Evolutionary conservation across 805 yeast species (phyloP).

Genomic region (Candida verbasci): DNA sequence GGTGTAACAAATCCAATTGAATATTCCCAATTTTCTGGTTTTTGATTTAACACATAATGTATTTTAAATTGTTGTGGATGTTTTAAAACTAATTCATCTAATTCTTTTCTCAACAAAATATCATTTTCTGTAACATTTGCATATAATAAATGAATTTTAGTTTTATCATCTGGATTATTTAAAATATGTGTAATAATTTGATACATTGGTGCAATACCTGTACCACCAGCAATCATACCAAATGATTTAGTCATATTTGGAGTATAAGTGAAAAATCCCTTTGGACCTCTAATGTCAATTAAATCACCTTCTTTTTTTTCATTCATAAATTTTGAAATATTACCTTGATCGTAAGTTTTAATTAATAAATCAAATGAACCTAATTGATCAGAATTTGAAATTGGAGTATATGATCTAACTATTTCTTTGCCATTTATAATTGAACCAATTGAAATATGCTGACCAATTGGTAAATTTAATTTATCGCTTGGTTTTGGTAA

Average conservation of each 20-base stretch:
- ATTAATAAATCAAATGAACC: conserved; percentile 85
- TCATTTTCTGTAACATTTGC: conserved; percentile 81
- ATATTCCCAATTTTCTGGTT: conserved; percentile 72
- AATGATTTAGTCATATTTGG: conserved; percentile 72
- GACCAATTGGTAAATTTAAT: conserved; percentile 90
- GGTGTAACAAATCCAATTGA: conserved; percentile 76
- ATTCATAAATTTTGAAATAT: conserved; percentile 71
- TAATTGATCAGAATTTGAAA: conserved; percentile 69
- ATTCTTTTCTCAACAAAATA: conserved; percentile 74
- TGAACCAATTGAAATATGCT: conserved; percentile 81
- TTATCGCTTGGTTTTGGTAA: conserved; percentile 70
- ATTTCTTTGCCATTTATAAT: conserved; percentile 73
- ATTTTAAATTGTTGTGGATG: conserved; percentile 60
- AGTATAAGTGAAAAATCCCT: conserved; percentile 78
- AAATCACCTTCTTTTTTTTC: conserved; percentile 73
- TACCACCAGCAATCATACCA: conserved; percentile 95
- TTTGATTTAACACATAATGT: conserved; percentile 70
- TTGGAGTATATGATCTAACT: conserved; percentile 86
- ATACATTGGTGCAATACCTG: conserved; percentile 95
- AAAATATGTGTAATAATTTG: conserved; percentile 83
- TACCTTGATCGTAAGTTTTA: conserved; percentile 82
- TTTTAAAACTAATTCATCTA: conserved; percentile 57
- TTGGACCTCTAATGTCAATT: conserved; percentile 82
- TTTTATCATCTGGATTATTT: conserved; percentile 70
- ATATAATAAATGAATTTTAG: conserved; percentile 69